Conservation (phyloP, 805 yeast genomes). For the Helenozyma baotianmanensis region DNA sequence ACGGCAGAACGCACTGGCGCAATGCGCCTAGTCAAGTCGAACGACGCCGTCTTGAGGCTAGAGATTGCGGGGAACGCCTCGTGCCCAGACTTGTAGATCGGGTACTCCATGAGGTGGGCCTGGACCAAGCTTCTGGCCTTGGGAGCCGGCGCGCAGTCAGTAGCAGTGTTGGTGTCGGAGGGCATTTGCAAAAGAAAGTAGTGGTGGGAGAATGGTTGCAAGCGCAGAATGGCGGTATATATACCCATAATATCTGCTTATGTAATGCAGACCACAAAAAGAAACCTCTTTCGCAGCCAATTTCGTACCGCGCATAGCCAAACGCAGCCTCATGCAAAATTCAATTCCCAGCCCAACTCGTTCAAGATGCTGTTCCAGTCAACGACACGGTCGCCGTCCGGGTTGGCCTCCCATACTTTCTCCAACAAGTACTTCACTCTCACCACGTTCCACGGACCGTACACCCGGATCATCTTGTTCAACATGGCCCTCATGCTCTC, state of each 20-base stretch:
- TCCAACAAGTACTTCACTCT: conserved; percentile 43
- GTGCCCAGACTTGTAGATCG: conserved; percentile 1
- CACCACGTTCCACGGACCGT: conserved; percentile 60
- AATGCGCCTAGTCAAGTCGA: no score
- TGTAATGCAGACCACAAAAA: no score
- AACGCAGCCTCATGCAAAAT: conserved; percentile 72
- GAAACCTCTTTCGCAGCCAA: no score
- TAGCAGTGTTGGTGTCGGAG: no score
- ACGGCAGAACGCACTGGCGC: conserved; percentile 37
- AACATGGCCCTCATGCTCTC: conserved; percentile 48
- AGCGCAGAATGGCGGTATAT: no score
- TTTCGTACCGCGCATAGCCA: no score
- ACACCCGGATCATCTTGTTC: conserved; percentile 53
- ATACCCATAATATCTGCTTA: no score
- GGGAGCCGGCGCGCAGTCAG: no score
- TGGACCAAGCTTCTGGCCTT: not conserved
- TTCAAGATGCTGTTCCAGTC: conserved; percentile 72
- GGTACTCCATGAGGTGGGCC: conserved; percentile 2
- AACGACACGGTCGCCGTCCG: conserved; percentile 53
- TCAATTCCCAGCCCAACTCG: conserved; percentile 70
- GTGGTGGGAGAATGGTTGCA: no score
- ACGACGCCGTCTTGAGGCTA: no score
- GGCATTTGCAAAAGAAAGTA: no score
- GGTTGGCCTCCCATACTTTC: conserved; percentile 45
- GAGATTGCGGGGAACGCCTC: no score